A percentile compares a stretch with the other conserved stretches of the same genome.
Conservation (phyloP, 2,329 filamentous ascomycete species). For the Neocucurbitaria cava region DNA sequence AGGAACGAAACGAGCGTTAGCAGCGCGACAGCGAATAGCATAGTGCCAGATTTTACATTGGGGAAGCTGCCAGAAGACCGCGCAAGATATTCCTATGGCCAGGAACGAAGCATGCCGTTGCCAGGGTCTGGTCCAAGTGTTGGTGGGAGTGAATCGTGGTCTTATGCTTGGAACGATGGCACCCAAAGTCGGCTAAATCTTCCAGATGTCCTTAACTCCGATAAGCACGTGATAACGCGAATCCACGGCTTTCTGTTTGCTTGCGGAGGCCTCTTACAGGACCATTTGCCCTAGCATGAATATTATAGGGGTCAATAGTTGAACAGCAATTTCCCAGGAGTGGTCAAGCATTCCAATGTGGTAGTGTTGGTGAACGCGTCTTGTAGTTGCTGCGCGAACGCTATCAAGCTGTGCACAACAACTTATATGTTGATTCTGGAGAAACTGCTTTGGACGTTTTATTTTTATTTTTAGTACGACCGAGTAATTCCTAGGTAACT, state of each 20-base stretch:
- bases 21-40: slow-evolving; percentile 28
- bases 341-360: too few relatives aligned
- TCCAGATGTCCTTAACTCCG: slow-evolving; percentile 2
- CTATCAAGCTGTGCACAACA: too few relatives aligned
- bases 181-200: slow-evolving; percentile 1
- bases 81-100: slow-evolving; percentile 1
- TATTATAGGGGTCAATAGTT: neutral
- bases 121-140: neutral
- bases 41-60: slow-evolving; percentile 21
- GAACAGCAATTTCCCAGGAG: neutral
- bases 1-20: slow-evolving; percentile 31
- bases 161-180: slow-evolving; percentile 1
- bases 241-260: neutral
- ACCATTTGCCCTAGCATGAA: neutral
- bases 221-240: slow-evolving; percentile 25
- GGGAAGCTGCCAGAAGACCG: slow-evolving; percentile 4
- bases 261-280: neutral
- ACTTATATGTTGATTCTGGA: too few relatives aligned
- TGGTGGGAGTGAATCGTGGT: slow-evolving; percentile 27
- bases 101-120: slow-evolving; percentile 16
- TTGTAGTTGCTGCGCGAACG: too few relatives aligned
- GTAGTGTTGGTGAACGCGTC: too few relatives aligned
- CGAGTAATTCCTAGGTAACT: too few relatives aligned
- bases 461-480: too few relatives aligned
- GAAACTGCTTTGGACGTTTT: too few relatives aligned